A percentile compares a stretch with the other conserved stretches of the same genome.
Evolutionary conservation across 768 basidiomycete genomes (phyloP).

Genomic region (Rhodocollybia butyracea): DNA sequence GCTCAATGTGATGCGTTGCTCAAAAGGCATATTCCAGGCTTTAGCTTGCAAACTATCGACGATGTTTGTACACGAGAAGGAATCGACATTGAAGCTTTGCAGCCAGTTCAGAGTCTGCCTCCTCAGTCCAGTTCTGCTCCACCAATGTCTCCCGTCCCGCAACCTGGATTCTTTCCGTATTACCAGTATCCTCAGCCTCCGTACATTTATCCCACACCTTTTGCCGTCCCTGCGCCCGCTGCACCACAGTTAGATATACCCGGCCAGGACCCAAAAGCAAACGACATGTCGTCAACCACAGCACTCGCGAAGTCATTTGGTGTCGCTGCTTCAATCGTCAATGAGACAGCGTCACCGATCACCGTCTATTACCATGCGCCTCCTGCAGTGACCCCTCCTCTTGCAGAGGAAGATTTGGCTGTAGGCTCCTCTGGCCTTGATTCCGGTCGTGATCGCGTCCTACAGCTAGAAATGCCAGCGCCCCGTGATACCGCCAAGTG

Average conservation of each 20-base stretch:
- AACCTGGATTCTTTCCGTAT: conserved; percentile 34
- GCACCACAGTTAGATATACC: conserved; percentile 38
- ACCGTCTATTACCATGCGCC: not conserved
- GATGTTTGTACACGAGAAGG: conserved; percentile 63
- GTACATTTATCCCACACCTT: conserved; percentile 21
- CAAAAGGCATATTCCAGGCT: conserved; percentile 67
- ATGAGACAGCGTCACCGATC: conserved; percentile 33
- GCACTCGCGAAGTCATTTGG: conserved; percentile 79
- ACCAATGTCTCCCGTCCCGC: conserved; percentile 32
- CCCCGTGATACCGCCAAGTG: conserved; percentile 65
- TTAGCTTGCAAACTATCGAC: conserved; percentile 64
- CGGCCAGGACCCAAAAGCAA: conserved; percentile 75
- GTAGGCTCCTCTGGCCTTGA: conserved; percentile 70
- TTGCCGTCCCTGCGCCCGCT: conserved; percentile 12
- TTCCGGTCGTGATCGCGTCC: conserved; percentile 64
- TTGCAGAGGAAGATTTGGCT: conserved; percentile 71
- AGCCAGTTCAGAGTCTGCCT: conserved; percentile 18
- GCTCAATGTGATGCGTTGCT: conserved; percentile 76
- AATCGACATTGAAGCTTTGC: conserved; percentile 44
- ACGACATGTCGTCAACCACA: conserved; percentile 76
- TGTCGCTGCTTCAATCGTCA: conserved; percentile 68
- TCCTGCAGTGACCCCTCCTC: conserved; percentile 21
- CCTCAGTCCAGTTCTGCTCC: conserved; percentile 28
- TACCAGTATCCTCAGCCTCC: conserved; percentile 24
- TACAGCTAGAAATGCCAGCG: conserved; percentile 43